A percentile compares a stretch with the other conserved stretches of the same genome.
These are phyloP conservation scores for Puccinia hordei DNA, from an alignment of 1,284 basidiomycete genomes.

Conservation along the genomic window DNA sequence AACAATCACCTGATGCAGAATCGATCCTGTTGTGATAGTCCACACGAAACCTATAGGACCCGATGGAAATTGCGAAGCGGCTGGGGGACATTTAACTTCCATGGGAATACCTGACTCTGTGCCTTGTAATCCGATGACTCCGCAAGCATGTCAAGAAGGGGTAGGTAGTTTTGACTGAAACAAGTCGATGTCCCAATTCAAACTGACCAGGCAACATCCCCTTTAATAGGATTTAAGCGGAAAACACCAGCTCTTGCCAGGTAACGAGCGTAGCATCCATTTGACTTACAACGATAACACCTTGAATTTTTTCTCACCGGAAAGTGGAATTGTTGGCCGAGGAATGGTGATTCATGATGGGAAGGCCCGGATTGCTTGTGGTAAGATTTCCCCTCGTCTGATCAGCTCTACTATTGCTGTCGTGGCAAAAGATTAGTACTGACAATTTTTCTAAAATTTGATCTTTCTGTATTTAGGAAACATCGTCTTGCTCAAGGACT, in stretches of 20 bases:
- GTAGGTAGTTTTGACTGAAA: no score
- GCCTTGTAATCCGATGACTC: neutral
- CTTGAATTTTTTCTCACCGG: neutral
- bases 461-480: no score
- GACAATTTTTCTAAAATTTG: no score
- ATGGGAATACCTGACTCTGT: slow-evolving; percentile 17
- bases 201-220: no score
- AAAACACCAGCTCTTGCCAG: slow-evolving; percentile 28
- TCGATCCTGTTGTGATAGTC: neutral
- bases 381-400: neutral
- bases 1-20: neutral
- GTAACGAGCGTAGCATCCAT: neutral
- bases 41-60: slow-evolving; percentile 24
- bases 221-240: slow-evolving; percentile 21
- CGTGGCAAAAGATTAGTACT: no score
- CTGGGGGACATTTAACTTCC: slow-evolving; percentile 14
- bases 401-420: no score
- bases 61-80: slow-evolving; percentile 39
- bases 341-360: slow-evolving; percentile 36
- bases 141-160: slow-evolving; percentile 31
- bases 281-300: neutral
- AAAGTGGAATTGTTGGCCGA: slow-evolving; percentile 29
- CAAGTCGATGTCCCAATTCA: no score
- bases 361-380: slow-evolving; percentile 36
- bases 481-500: no score